Evolutionary conservation across 1,284 basidiomycete species (phyloP).

Genomic region (Trametes hirsuta): DNA sequence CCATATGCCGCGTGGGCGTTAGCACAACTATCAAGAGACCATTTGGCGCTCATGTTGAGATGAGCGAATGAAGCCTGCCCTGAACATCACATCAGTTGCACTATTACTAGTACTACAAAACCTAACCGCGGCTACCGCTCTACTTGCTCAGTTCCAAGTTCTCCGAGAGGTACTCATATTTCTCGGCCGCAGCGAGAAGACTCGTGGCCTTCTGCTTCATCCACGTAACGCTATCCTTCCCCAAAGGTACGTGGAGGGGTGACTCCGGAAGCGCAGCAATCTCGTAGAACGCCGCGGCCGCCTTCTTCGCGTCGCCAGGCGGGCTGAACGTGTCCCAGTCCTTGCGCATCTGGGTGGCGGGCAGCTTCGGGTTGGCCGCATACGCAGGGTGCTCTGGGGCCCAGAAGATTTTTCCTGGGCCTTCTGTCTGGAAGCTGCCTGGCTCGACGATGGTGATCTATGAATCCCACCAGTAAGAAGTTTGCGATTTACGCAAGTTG

Average conservation of each 20-base stretch:
- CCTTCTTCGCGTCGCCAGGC: constrained; percentile 13
- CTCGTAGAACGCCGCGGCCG: constrained; percentile 11
- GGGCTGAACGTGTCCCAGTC: not conserved
- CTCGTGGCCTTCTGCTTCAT: not conserved
- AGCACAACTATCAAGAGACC: no score
- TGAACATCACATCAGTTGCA: no score
- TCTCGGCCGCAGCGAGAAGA: not conserved
- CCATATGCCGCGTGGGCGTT: no score
- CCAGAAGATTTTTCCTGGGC: not conserved
- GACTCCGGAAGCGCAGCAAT: constrained; percentile 10
- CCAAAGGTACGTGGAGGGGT: constrained; percentile 18
- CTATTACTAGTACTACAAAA: no score
- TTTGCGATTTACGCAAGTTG: not conserved
- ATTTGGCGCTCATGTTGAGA: no score
- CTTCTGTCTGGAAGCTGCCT: constrained; percentile 18
- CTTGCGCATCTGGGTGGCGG: not conserved
- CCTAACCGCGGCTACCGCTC: no score
- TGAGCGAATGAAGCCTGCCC: no score
- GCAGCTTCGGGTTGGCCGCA: constrained; percentile 1
- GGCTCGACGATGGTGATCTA: constrained; percentile 23
- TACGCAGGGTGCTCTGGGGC: constrained; percentile 21
- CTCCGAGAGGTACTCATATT: not conserved
- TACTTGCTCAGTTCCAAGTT: no score
- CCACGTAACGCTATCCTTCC: not conserved
- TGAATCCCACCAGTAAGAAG: not conserved